Evolutionary conservation across 2,329 filamentous ascomycete genomes (phyloP), one percentile per base, ranked within the genome.

Genomic region (Fusarium siculi): DNA sequence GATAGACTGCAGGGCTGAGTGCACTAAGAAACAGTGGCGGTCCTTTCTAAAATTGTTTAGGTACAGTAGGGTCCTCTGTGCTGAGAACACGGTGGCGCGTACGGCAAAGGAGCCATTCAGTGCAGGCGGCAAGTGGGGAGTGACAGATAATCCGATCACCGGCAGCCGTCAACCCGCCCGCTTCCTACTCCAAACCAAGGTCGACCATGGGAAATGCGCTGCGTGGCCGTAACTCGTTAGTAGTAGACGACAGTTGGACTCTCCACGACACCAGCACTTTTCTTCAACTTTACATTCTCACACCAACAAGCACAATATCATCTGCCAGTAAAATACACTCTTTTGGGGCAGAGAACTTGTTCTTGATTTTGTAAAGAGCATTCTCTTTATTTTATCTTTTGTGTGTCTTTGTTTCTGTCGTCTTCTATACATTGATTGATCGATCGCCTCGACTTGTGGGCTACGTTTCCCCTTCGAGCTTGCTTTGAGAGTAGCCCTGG

Each of bases 11-110:
- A 72, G 70, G 75, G 72, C 66, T 66, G 66, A 75, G 49, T 28
- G 36, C 64, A 63, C 72, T 73, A 73, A 56, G 19, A 47, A 54
- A 43, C 54, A 59, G 68, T 68, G 71, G 63, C 55, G 74, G 46
- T 37, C 47, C 54, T 43, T 67, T 63, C 55, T 66, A 65, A 68
- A 66, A 72, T 65, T 74, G 71, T 58, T 47, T 47, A 47, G 44
- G 44, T 32, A 12, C 32, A 32, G 32, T 32, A 28, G 19, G 25
- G 25, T 46, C 53, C 47, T 37, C 42, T 60, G 62, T 37, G 52
- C 55, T 74, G 78, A 77, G 80, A 81, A 81, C 80, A 81, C 80
- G 56, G 79, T 81, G 80, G 79, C 79, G 79, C 75, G 70, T 78
- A 73, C 68, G 63, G 73, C 47, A 34, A 60, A 73, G 47, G 68